Base-by-base conservation (phyloP, 257 asterid species). In the Nicotiana noctiflora region DNA sequence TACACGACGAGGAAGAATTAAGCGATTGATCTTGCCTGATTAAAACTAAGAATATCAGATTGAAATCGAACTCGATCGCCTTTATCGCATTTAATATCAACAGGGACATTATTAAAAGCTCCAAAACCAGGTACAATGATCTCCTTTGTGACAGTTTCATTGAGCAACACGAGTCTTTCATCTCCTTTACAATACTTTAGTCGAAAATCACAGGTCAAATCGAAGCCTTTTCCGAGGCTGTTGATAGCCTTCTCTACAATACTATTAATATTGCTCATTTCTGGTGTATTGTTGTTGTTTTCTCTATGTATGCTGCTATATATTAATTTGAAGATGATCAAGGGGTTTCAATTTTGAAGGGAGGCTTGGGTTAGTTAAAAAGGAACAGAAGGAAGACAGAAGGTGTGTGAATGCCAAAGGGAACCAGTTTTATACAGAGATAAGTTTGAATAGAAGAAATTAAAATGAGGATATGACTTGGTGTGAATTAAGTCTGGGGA, bases 211-310 rank as follows among this genome's bases (percentile, higher is more conserved):
- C 91, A 87, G 1, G 97, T 79, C 40, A 93, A 21, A 34, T 95
- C 99, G 76, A 93, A 91, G 0, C 99, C 99, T 86, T 91, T 94
- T 21, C 99, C 99, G 0, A 95, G 94, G 84, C 97, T 88, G 53
- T 82, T 79, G 12, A 95, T 81, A 57, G 97, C 93, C 86, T 77
- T 91, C 65, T 87, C 81, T 57, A 91, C 94, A 53, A 92, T 89
- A 51, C 86, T 92, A 27, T 80, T 51, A 4, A 46, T 80, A 29
- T 52, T 81, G 17, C 6, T 60, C 76, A 63, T 78, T 8, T 4
- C 6, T 31, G 15, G 34, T 31, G 34, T 31, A 31, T 8, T 51
- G 51, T 9, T 23, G 19, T 25, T 14, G 32, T 6, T 37, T 37
- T 40, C 46, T 40, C 46, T 40, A 6, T 37, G 2, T 23, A 5